Conservation (phyloP, 179 eudicot genomes). For the Beta macrorhiza region DNA sequence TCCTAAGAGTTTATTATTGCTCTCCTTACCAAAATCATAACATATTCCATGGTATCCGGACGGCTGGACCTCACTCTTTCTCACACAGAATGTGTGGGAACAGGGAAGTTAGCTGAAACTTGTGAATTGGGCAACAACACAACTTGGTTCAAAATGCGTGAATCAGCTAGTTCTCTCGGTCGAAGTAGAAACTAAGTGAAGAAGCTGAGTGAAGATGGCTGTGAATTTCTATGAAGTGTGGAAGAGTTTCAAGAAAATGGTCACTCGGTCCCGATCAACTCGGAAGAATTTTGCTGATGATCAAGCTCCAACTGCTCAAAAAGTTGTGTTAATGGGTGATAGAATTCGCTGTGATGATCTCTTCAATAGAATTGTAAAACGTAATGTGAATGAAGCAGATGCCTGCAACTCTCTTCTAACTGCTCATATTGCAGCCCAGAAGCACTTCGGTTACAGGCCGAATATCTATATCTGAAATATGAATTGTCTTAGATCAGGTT, state of each 20-base stretch:
- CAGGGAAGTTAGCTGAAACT: background rate
- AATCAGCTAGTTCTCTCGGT: background rate
- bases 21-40: background rate
- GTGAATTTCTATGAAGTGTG: background rate
- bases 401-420: background rate
- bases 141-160: background rate
- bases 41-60: background rate
- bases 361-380: background rate
- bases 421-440: conserved; percentile 18
- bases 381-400: background rate
- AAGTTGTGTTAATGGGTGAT: background rate
- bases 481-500: background rate
- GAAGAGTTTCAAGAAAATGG: conserved; percentile 2
- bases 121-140: background rate
- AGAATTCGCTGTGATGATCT: conserved; percentile 9
- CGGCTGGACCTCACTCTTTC: background rate
- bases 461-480: background rate
- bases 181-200: background rate
- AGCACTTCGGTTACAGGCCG: background rate
- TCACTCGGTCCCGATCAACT: background rate
- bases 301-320: background rate
- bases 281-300: background rate
- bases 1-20: background rate
- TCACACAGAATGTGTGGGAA: background rate
- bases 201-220: background rate